These are phyloP conservation scores for Pleurotus platypus DNA, from an alignment of 768 basidiomycete genomes.

Conservation along the genomic window DNA sequence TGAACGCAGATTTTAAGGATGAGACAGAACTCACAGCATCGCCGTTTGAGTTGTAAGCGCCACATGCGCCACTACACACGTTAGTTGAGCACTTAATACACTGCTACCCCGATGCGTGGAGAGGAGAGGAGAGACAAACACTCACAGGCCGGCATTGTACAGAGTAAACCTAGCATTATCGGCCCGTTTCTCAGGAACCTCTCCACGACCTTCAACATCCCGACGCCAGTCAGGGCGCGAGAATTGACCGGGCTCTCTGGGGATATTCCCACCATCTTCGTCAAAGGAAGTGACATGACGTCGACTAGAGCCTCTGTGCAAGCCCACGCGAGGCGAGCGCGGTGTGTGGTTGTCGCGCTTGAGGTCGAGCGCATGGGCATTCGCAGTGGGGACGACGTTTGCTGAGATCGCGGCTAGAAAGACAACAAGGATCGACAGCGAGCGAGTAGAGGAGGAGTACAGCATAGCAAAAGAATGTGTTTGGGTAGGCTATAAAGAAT, in stretches of 20 bases:
- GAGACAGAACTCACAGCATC: constrained; percentile 27
- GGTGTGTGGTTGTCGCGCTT: background rate
- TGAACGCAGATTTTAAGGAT: background rate
- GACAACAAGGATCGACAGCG: background rate
- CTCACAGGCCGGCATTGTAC: constrained; percentile 26
- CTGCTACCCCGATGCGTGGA: background rate
- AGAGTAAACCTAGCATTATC: constrained; percentile 19
- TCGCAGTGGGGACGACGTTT: background rate
- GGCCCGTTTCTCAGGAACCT: constrained; percentile 11
- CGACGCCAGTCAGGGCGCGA: background rate
- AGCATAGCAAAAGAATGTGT: too few relatives aligned
- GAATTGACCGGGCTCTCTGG: background rate
- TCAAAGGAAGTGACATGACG: background rate
- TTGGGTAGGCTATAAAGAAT: too few relatives aligned
- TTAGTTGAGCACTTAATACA: background rate
- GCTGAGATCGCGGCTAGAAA: background rate
- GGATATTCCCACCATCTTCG: background rate
- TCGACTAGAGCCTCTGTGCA: background rate
- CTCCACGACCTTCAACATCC: constrained; percentile 2
- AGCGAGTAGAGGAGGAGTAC: background rate
- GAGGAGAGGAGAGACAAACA: constrained; percentile 1
- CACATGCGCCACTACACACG: constrained; percentile 39
- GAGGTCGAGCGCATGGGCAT: background rate
- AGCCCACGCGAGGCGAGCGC: background rate
- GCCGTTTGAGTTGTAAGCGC: constrained; percentile 19